Percentiles rank a stretch among this genome's conserved stretches.
Conservation (phyloP, 441 rosid species). For the Hypseocharis bilobata region DNA sequence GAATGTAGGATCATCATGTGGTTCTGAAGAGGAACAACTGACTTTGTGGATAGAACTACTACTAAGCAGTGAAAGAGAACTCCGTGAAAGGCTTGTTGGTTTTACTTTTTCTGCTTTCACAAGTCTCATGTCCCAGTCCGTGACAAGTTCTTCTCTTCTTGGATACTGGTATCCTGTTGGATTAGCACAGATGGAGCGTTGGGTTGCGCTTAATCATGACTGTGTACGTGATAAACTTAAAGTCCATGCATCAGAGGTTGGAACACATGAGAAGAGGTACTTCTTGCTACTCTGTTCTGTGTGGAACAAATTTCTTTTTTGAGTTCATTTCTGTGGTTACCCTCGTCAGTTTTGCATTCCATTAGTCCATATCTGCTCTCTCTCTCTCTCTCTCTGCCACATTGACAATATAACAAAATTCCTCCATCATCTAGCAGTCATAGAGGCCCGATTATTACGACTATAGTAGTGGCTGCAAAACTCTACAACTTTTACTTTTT, state of each 20-base stretch:
- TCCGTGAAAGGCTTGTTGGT: slow-evolving; percentile 63
- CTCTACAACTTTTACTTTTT: too few species aligned
- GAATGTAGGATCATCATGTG: slow-evolving; percentile 20
- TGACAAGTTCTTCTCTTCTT: slow-evolving; percentile 19
- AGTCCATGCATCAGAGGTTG: slow-evolving; percentile 36
- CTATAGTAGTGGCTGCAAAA: too few species aligned
- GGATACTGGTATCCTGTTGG: slow-evolving; percentile 56
- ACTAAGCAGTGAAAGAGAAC: slow-evolving; percentile 61
- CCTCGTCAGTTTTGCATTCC: too few species aligned
- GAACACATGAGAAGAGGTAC: slow-evolving; percentile 39
- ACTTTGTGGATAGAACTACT: slow-evolving; percentile 51
- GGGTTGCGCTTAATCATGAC: slow-evolving; percentile 44
- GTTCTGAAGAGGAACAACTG: slow-evolving; percentile 30
- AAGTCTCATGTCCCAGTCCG: slow-evolving; percentile 21
- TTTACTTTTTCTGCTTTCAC: slow-evolving; percentile 47
- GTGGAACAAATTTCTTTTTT: neutral
- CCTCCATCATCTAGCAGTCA: too few species aligned
- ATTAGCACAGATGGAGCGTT: slow-evolving; percentile 59
- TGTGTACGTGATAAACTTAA: slow-evolving; percentile 33
- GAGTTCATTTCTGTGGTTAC: too few species aligned
- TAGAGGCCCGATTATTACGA: too few species aligned
- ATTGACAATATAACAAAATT: too few species aligned
- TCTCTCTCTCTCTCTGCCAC: too few species aligned
- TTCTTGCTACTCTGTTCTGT: neutral
- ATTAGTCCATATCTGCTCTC: too few species aligned